Conservation (phyloP, 2,329 filamentous ascomycete species). For the Aspergillus fijiensis region DNA sequence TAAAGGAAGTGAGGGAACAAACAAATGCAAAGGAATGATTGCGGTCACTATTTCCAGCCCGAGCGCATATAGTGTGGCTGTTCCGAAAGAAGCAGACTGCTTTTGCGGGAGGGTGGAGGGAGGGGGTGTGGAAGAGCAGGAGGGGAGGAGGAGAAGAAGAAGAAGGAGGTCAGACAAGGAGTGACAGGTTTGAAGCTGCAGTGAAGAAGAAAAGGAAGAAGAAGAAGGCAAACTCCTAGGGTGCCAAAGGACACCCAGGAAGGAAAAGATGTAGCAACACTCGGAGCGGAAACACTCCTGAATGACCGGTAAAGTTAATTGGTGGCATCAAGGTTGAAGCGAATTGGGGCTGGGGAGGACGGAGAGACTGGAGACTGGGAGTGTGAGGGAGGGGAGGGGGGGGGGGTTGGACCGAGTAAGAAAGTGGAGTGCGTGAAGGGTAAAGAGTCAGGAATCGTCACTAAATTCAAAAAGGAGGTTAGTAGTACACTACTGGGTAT, state of each 20-base stretch:
- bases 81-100: neutral
- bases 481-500: neutral
- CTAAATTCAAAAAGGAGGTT: conserved; percentile 3
- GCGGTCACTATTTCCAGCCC: neutral
- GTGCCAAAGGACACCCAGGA: conserved; percentile 2
- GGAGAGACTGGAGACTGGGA: too few species aligned
- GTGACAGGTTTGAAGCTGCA: conserved; percentile 6
- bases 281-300: conserved; percentile 13
- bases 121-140: neutral
- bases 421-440: conserved; percentile 7
- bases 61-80: neutral
- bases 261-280: neutral
- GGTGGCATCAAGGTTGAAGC: conserved; percentile 19
- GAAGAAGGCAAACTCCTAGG: conserved; percentile 1
- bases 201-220: conserved; percentile 6
- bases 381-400: neutral
- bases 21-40: conserved; percentile 7
- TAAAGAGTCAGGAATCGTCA: conserved; percentile 1
- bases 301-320: conserved; percentile 19
- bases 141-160: conserved; percentile 1
- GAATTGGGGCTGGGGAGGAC: conserved; percentile 8
- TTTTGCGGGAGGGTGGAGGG: neutral
- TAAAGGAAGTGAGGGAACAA: conserved; percentile 4
- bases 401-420: conserved; percentile 7
- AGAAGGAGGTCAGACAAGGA: conserved; percentile 6